A percentile compares a stretch with the other conserved stretches of the same genome.
These are phyloP conservation scores for Oldenlandia corymbosa DNA, from an alignment of 257 asterid species.

Conservation along the genomic window DNA sequence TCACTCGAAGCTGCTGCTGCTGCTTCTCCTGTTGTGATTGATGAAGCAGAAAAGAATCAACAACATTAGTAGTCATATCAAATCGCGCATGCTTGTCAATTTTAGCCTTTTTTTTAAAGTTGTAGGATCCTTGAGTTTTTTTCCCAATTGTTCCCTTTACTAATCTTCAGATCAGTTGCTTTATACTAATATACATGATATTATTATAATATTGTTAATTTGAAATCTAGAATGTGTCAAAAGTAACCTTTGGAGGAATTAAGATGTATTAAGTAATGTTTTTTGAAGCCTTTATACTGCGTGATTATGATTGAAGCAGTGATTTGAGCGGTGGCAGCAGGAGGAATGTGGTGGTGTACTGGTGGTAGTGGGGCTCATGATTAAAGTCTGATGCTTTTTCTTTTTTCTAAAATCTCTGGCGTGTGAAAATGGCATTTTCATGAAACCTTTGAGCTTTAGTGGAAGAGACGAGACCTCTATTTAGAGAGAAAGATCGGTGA, in stretches of 20 bases:
- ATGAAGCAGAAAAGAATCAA: constrained; percentile 28
- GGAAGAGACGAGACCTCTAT: too few relatives aligned
- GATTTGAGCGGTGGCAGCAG: constrained; percentile 33
- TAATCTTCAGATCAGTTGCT: not conserved
- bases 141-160: not conserved
- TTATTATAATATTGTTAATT: not conserved
- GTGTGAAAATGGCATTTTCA: constrained; percentile 37
- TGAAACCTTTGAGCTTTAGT: constrained; percentile 13
- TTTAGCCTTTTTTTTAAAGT: not conserved
- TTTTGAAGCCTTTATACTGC: constrained; percentile 9
- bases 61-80: not conserved
- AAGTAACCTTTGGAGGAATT: constrained; percentile 6
- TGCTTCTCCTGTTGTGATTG: constrained; percentile 23
- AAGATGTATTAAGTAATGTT: too few relatives aligned
- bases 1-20: constrained; percentile 56
- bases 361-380: constrained; percentile 39
- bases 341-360: constrained; percentile 13
- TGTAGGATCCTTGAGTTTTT: not conserved
- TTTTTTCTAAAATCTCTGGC: too few relatives aligned
- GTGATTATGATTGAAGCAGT: constrained; percentile 25
- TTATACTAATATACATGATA: not conserved
- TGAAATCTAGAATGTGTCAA: not conserved
- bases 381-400: constrained; percentile 49
- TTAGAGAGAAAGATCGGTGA: not conserved
- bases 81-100: constrained; percentile 22